These are phyloP conservation scores for Limtongia smithiae DNA, from an alignment of 805 yeast genomes.

Conservation along the genomic window DNA sequence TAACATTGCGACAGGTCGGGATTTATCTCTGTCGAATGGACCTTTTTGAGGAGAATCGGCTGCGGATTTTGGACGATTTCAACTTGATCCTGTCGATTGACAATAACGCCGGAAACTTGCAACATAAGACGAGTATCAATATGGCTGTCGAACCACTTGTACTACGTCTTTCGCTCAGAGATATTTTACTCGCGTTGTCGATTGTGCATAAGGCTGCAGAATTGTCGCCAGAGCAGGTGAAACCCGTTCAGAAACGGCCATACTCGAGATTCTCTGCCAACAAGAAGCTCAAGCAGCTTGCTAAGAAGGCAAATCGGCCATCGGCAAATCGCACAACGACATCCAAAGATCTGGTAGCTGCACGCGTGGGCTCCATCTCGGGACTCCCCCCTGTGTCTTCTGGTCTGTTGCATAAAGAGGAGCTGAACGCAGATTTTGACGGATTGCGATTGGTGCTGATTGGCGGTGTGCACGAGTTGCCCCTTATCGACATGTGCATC, in stretches of 20 bases:
- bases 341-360: no score
- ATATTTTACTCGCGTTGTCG: slow-evolving; percentile 71
- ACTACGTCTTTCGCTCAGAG: slow-evolving; percentile 78
- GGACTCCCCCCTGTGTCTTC: slow-evolving; percentile 18
- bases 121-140: slow-evolving; percentile 59
- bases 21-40: slow-evolving; percentile 81
- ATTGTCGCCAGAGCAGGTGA: slow-evolving; percentile 37
- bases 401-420: slow-evolving; percentile 63
- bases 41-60: slow-evolving; percentile 52
- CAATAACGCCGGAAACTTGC: slow-evolving; percentile 58
- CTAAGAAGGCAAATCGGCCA: slow-evolving; percentile 3
- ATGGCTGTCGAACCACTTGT: slow-evolving; percentile 75
- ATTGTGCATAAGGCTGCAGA: slow-evolving; percentile 71
- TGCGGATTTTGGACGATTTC: slow-evolving; percentile 85
- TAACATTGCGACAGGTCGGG: slow-evolving; percentile 76
- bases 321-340: background rate
- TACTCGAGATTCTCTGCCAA: slow-evolving; percentile 28
- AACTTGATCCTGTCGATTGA: slow-evolving; percentile 74
- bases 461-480: slow-evolving; percentile 88
- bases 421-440: slow-evolving; percentile 58
- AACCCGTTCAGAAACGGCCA: slow-evolving; percentile 16
- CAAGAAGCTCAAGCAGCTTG: slow-evolving; percentile 18
- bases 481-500: slow-evolving; percentile 72
- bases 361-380: background rate
- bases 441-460: slow-evolving; percentile 79